phyloP scores from a whole-genome alignment of 1,139 yeast genomes.

The Suhomyces coccinellae region DNA sequence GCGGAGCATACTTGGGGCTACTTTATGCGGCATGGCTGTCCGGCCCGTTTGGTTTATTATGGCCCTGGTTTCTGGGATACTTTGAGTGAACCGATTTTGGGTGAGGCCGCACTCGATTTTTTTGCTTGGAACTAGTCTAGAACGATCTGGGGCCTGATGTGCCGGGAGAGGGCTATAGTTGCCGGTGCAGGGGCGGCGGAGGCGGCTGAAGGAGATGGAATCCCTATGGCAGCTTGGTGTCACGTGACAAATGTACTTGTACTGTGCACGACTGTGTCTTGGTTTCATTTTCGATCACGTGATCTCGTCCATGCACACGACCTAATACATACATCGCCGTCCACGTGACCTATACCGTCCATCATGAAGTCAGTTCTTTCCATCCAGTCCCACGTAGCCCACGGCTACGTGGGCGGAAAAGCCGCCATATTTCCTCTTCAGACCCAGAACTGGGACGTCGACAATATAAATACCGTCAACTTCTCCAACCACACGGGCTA shows the following conservation, averaged over 20 bases:
- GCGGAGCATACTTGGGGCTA: background rate
- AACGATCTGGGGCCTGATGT: too few relatives aligned
- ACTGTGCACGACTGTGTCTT: too few relatives aligned
- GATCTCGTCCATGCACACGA: background rate
- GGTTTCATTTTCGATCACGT: background rate
- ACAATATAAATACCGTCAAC: constrained; percentile 42
- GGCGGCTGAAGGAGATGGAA: too few relatives aligned
- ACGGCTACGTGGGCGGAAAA: constrained; percentile 48
- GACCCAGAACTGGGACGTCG: constrained; percentile 47
- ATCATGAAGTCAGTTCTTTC: constrained; percentile 28
- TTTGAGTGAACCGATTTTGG: background rate
- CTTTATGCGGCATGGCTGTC: background rate
- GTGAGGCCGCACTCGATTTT: background rate
- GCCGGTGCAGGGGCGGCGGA: background rate
- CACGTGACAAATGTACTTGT: background rate
- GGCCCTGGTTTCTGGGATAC: too few relatives aligned
- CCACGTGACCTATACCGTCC: constrained; percentile 2
- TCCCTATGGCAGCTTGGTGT: too few relatives aligned
- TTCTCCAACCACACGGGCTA: constrained; percentile 51
- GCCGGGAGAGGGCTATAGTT: background rate
- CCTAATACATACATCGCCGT: background rate
- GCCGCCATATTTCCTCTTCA: constrained; percentile 47
- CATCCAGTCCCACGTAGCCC: constrained; percentile 46
- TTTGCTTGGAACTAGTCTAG: too few relatives aligned
- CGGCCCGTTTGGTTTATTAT: too few relatives aligned